A percentile compares a stretch with the other conserved stretches of the same genome.
Evolutionary conservation across 1,284 basidiomycete species (phyloP).

Genomic region (Trametes pubescens): DNA sequence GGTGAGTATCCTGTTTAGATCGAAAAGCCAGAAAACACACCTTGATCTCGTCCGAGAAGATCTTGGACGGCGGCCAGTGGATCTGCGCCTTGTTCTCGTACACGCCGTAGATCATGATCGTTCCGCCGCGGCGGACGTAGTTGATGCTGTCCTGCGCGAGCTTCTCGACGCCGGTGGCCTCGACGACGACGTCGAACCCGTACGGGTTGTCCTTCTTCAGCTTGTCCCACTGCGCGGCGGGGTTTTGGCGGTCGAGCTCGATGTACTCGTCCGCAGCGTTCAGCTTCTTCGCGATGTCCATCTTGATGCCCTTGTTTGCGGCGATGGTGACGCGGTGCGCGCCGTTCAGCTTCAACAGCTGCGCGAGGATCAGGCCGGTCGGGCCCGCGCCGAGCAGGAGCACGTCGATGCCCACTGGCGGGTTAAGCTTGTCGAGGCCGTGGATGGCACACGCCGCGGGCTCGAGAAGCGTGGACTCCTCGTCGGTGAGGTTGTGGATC

Average conservation of each 20-base stretch:
- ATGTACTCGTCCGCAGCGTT: conserved; percentile 63
- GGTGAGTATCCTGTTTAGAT: not conserved
- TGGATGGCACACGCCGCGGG: conserved; percentile 71
- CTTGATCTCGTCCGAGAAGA: conserved; percentile 68
- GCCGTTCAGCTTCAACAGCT: conserved; percentile 66
- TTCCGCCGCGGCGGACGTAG: conserved; percentile 64
- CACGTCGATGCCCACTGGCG: conserved; percentile 61
- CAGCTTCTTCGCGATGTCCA: conserved; percentile 62
- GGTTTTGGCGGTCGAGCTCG: conserved; percentile 61
- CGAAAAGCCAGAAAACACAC: conserved; percentile 37
- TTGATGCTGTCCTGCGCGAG: conserved; percentile 65
- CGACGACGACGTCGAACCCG: conserved; percentile 70
- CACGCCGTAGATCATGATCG: conserved; percentile 65
- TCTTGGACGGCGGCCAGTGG: conserved; percentile 66
- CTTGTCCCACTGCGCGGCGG: conserved; percentile 62
- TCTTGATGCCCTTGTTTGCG: conserved; percentile 67
- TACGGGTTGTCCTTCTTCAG: conserved; percentile 66
- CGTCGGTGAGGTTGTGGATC: conserved; percentile 66
- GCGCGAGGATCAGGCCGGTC: conserved; percentile 66
- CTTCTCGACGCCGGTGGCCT: conserved; percentile 68
- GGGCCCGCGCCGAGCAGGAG: conserved; percentile 60
- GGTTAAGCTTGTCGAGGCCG: conserved; percentile 66
- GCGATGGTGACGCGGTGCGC: conserved; percentile 58
- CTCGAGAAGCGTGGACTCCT: conserved; percentile 67
- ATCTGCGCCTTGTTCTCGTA: conserved; percentile 63